Evolutionary conservation across 176 grass and related monocot species (phyloP).

Genomic region (Alopecurus myosuroides): DNA sequence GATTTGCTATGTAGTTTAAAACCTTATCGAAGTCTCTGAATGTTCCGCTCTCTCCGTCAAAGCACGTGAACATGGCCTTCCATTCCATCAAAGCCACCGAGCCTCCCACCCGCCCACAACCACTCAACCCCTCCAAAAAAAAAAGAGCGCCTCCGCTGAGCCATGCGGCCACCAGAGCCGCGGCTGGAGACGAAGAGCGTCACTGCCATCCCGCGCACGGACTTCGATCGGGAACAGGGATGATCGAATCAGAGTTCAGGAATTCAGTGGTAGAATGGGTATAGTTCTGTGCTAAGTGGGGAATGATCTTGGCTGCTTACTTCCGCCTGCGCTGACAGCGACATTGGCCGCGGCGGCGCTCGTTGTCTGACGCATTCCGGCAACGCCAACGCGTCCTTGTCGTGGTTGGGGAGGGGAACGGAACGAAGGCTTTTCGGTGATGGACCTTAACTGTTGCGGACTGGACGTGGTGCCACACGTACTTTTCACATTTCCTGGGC

Average conservation of each 20-base stretch:
- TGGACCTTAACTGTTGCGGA: not conserved
- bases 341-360: slow-evolving; percentile 31
- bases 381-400: not conserved
- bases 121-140: no score
- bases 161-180: slow-evolving; percentile 77
- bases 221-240: no score
- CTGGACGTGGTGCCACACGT: slow-evolving; percentile 33
- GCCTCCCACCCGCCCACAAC: no score
- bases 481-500: no score
- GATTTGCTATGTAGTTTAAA: no score
- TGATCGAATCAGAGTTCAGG: no score
- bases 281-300: no score
- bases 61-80: no score
- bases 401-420: not conserved
- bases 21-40: no score
- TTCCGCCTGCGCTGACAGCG: slow-evolving; percentile 64
- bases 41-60: no score
- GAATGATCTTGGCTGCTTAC: slow-evolving; percentile 41
- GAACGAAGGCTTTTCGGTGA: not conserved
- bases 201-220: slow-evolving; percentile 50
- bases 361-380: slow-evolving; percentile 16
- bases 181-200: slow-evolving; percentile 80
- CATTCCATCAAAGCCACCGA: no score
- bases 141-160: slow-evolving; percentile 73
- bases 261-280: no score